Conservation (phyloP, 305 asterid genomes). For the Fraxinus xanthoxyloides region DNA sequence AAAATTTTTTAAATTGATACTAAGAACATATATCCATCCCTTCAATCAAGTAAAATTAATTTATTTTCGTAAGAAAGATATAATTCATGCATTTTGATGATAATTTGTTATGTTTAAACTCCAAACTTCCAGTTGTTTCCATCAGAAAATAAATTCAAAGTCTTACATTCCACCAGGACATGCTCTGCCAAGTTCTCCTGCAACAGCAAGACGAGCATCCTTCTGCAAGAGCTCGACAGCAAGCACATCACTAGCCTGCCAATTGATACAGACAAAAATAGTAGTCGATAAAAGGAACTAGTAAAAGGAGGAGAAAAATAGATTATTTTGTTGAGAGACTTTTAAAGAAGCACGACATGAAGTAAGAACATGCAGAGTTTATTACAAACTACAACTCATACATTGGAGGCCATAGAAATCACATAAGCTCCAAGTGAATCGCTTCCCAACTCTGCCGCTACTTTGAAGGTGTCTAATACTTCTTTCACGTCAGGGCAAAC, state of each 20-base stretch:
- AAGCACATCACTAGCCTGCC: conserved; percentile 98
- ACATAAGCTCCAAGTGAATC: conserved; percentile 97
- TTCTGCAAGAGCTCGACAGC: conserved; percentile 97
- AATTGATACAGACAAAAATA: conserved; percentile 26
- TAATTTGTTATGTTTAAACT: conserved; percentile 1
- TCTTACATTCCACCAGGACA: conserved; percentile 87
- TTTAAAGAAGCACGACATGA: not conserved
- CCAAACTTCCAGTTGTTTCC: conserved; percentile 4
- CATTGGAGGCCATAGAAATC: conserved; percentile 96
- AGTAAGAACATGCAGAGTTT: conserved; percentile 4
- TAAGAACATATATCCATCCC: not conserved
- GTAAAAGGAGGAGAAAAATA: conserved; percentile 7
- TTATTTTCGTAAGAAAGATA: not conserved
- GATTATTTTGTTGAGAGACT: not conserved
- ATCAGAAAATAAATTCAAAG: not conserved
- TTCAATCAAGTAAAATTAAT: not conserved
- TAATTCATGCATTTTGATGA: not conserved
- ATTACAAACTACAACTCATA: conserved; percentile 30
- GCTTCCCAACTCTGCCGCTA: conserved; percentile 90
- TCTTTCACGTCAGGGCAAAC: conserved; percentile 82
- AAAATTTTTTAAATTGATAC: not conserved
- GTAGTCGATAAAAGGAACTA: conserved; percentile 17
- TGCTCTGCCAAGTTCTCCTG: conserved; percentile 74
- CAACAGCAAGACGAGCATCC: conserved; percentile 82
- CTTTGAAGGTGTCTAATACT: conserved; percentile 92